Evolutionary conservation across 2,329 filamentous ascomycete genomes (phyloP).

Genomic region (Dactylellina cionopaga): DNA sequence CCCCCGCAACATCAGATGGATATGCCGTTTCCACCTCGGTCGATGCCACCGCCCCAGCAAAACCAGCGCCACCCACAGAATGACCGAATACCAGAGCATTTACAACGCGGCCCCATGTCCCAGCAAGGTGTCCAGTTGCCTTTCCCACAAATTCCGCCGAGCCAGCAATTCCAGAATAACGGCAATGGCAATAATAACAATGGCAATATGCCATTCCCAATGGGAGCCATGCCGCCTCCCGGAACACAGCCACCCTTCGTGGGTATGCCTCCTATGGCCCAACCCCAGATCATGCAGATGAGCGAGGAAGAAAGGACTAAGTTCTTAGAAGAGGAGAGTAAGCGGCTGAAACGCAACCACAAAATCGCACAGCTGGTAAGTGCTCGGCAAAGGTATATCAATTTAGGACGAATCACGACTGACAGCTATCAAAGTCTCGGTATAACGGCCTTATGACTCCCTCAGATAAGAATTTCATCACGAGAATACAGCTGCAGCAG

Average conservation of each 20-base stretch:
- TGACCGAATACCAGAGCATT: slow-evolving; percentile 60
- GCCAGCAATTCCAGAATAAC: slow-evolving; percentile 62
- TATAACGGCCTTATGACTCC: slow-evolving; percentile 97
- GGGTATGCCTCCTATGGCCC: slow-evolving; percentile 25
- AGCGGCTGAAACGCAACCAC: slow-evolving; percentile 95
- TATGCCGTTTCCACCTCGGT: slow-evolving; percentile 59
- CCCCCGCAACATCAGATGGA: slow-evolving; percentile 58
- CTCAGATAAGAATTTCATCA: slow-evolving; percentile 99
- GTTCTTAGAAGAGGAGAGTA: slow-evolving; percentile 89
- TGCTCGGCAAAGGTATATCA: too few species aligned
- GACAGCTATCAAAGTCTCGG: slow-evolving; percentile 79
- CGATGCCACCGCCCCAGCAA: slow-evolving; percentile 57
- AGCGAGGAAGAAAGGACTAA: slow-evolving; percentile 84
- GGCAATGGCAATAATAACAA: too few species aligned
- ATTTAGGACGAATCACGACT: background rate
- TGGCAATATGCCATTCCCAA: slow-evolving; percentile 76
- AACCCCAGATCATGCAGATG: slow-evolving; percentile 61
- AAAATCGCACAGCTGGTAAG: slow-evolving; percentile 72
- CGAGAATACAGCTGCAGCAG: slow-evolving; percentile 95
- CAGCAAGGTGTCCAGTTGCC: slow-evolving; percentile 50
- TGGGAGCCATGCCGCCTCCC: slow-evolving; percentile 37
- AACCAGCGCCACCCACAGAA: slow-evolving; percentile 58
- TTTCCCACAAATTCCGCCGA: slow-evolving; percentile 62
- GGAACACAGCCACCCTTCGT: slow-evolving; percentile 36
- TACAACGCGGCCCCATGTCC: slow-evolving; percentile 55